Base-by-base conservation (phyloP, 73 alveolate species). In the Breviolum minutum region DNA sequence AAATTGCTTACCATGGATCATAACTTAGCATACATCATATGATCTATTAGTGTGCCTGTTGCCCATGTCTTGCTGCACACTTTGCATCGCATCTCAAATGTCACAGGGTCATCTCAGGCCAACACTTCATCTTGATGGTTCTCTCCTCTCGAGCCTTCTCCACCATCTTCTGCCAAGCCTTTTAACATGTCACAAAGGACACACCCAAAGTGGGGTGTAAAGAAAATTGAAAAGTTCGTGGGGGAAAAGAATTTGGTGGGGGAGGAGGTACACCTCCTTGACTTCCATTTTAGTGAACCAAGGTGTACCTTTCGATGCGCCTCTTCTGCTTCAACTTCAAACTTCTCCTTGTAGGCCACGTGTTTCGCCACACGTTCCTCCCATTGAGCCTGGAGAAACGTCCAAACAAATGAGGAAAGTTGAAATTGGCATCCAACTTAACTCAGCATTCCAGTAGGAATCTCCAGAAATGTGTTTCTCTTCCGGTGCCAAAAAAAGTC, bases 61-160 rank as follows among this genome's bases (percentile, higher is more conserved):
- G 54, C 54, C 54, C 54, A 40, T 40, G 54, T 40, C 54, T 40
- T 40, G 54, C 54, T 40, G 54, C 54, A 40, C 54, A 40, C 54
- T 40, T 40, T 40, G 54, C 54, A 40, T 40, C 54, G 54, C 54
- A 40, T 40, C 54, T 40, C 54, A 40, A 40, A 40, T 40, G 54
- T 3, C 54, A 40, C 3, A 40, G 54, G 77, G 32, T 27, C 64
- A 13, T 62, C 94, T n/a, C 17, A 63, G 94, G 63, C 62, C 60
- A 27, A 14, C 76, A 63, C 97, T 74, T 90, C 19, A 24, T 71
- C 63, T 90, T 90, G 87, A 90, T 90, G 27, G 86, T 54, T 17
- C 97, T 32, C 29, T 90, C 97, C 76, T 90, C 97, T 27, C 97
- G 27, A 13, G 97, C 97, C 85, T 90, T 90, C 30, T 90, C 97